A percentile compares a stretch with the other conserved stretches of the same genome.
Conservation (phyloP, 1,284 basidiomycete species). For the Athelia psychrophila region DNA sequence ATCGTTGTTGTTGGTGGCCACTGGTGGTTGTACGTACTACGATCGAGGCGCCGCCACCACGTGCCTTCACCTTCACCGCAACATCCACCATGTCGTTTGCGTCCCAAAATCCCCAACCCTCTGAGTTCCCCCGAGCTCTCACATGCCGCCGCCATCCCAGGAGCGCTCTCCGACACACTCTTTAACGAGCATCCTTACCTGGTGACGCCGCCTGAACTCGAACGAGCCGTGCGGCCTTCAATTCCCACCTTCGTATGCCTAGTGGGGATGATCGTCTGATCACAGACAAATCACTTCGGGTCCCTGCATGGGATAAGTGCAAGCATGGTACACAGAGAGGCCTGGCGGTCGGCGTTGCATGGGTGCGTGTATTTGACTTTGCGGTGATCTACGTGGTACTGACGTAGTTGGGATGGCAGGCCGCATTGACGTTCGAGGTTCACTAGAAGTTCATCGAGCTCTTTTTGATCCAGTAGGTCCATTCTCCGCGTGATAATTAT, state of each 20-base stretch:
- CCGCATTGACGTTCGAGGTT: slow-evolving; percentile 57
- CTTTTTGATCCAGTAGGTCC: slow-evolving; percentile 60
- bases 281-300: slow-evolving; percentile 60
- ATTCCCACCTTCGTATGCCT: slow-evolving; percentile 74
- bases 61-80: too few relatives aligned
- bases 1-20: too few relatives aligned
- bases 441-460: slow-evolving; percentile 61
- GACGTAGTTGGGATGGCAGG: slow-evolving; percentile 34
- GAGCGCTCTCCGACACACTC: too few relatives aligned
- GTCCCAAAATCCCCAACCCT: too few relatives aligned
- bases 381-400: not conserved
- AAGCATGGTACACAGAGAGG: slow-evolving; percentile 65
- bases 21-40: too few relatives aligned
- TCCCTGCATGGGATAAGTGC: slow-evolving; percentile 78
- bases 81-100: too few relatives aligned
- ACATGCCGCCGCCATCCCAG: too few relatives aligned
- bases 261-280: slow-evolving; percentile 70
- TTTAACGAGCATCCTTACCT: too few relatives aligned
- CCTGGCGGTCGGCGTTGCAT: slow-evolving; percentile 54
- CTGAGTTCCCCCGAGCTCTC: too few relatives aligned
- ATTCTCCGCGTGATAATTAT: slow-evolving; percentile 12
- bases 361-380: slow-evolving; percentile 51
- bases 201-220: slow-evolving; percentile 37
- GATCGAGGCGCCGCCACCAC: too few relatives aligned
- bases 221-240: slow-evolving; percentile 55